A percentile compares a stretch with the other conserved stretches of the same genome.
Evolutionary conservation across 306 rosid species (phyloP).

Genomic region (Malus asiatica): DNA sequence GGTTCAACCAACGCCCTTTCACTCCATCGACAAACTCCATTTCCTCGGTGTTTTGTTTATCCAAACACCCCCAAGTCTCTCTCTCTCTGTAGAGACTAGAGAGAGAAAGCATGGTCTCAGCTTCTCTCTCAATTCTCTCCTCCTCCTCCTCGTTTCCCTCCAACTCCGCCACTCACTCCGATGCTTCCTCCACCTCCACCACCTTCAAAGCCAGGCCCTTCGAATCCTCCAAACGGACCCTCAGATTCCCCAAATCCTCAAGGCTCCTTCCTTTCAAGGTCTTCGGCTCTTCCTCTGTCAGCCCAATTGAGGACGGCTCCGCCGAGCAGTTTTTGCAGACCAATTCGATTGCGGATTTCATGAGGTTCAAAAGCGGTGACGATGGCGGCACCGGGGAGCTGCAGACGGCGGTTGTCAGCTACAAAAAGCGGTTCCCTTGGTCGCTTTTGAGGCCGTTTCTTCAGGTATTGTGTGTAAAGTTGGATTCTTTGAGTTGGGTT

Average conservation of each 20-base stretch:
- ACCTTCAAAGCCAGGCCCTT: conserved; percentile 24
- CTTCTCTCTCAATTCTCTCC: conserved; percentile 42
- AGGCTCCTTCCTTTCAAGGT: conserved; percentile 14
- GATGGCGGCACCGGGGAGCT: conserved; percentile 53
- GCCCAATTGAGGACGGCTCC: conserved; percentile 50
- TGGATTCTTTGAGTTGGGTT: not conserved
- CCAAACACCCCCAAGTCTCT: not conserved
- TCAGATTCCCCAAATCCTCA: conserved; percentile 19
- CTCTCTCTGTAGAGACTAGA: not conserved
- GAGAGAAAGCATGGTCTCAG: conserved; percentile 38
- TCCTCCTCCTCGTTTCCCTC: conserved; percentile 41
- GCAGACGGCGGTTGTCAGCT: conserved; percentile 83
- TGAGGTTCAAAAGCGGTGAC: conserved; percentile 62
- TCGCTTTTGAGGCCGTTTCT: conserved; percentile 66
- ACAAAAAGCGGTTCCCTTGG: conserved; percentile 84
- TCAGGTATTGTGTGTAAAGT: conserved; percentile 34
- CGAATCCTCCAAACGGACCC: conserved; percentile 20
- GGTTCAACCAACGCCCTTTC: no score
- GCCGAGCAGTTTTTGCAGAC: conserved; percentile 49
- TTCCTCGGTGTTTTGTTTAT: no score
- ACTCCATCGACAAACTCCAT: no score
- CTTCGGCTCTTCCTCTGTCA: conserved; percentile 23
- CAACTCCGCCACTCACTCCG: conserved; percentile 25
- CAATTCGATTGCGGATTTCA: conserved; percentile 81
- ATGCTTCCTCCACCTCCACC: conserved; percentile 34